Evolutionary conservation across 2,329 filamentous ascomycete genomes (phyloP).

Genomic region (Neonectria hederae): DNA sequence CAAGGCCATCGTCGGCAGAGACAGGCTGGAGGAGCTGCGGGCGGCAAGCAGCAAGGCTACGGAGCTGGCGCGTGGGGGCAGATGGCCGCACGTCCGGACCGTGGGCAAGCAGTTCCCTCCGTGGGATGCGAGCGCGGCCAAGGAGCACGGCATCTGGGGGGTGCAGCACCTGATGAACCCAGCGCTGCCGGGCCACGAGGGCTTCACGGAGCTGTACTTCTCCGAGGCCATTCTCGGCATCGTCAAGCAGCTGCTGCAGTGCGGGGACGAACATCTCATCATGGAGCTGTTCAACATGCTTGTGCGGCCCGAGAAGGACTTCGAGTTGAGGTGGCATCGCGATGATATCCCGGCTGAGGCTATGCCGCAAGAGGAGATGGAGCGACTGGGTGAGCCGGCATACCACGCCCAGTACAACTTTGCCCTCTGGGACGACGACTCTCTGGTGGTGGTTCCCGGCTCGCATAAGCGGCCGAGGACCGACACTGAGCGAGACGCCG

Average conservation of each 20-base stretch:
- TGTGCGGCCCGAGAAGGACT: constrained; percentile 75
- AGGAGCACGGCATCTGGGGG: constrained; percentile 80
- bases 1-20: constrained; percentile 67
- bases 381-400: constrained; percentile 66
- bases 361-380: constrained; percentile 71
- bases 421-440: constrained; percentile 78
- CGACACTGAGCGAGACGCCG: constrained; percentile 71
- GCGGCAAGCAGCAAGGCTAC: constrained; percentile 67
- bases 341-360: constrained; percentile 81
- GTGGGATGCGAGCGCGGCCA: constrained; percentile 70
- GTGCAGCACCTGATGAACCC: constrained; percentile 88
- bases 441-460: constrained; percentile 79
- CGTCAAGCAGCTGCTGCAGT: constrained; percentile 70
- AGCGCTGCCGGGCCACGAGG: constrained; percentile 66
- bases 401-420: constrained; percentile 90
- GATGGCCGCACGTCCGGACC: constrained; percentile 84
- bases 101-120: constrained; percentile 92
- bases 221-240: constrained; percentile 69
- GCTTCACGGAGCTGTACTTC: constrained; percentile 79
- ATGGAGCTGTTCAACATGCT: constrained; percentile 92
- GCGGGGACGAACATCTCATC: constrained; percentile 70
- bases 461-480: constrained; percentile 79
- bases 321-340: constrained; percentile 84
- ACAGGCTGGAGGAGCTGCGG: constrained; percentile 68
- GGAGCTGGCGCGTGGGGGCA: constrained; percentile 70